Percentiles rank a stretch among this genome's conserved stretches.
phyloP scores from a whole-genome alignment of 441 rosid species.

The Cnidoscolus chayamansa region DNA sequence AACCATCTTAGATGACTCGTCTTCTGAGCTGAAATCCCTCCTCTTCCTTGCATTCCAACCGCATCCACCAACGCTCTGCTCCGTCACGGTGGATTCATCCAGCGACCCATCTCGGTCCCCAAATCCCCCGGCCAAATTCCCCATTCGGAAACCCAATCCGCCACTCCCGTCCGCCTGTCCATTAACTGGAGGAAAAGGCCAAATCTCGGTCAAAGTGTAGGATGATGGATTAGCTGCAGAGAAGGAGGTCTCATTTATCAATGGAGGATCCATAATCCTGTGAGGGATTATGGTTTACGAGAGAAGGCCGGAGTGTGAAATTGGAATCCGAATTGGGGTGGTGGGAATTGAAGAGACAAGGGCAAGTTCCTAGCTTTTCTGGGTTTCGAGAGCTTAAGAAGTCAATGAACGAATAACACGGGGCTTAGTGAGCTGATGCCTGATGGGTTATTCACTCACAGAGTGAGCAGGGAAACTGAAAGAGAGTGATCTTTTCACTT shows the following conservation, averaged over 20 bases:
- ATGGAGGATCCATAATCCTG: slow-evolving; percentile 67
- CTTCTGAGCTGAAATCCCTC: slow-evolving; percentile 68
- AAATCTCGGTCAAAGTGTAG: slow-evolving; percentile 71
- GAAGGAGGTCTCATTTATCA: slow-evolving; percentile 66
- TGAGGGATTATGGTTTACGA: too few species aligned
- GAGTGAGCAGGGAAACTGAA: background rate
- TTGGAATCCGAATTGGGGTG: too few species aligned
- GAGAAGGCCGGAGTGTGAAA: too few species aligned
- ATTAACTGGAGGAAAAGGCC: slow-evolving; percentile 46
- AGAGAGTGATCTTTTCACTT: slow-evolving; percentile 8
- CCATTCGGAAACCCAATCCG: slow-evolving; percentile 55
- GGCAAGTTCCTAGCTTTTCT: too few species aligned
- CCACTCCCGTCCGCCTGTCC: slow-evolving; percentile 31
- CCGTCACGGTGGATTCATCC: slow-evolving; percentile 81
- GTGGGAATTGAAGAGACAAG: too few species aligned
- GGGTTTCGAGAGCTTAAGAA: too few species aligned
- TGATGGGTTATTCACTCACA: too few species aligned
- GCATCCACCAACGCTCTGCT: slow-evolving; percentile 58
- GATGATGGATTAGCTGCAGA: slow-evolving; percentile 76
- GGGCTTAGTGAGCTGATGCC: too few species aligned
- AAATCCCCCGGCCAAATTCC: slow-evolving; percentile 39
- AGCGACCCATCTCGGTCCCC: slow-evolving; percentile 53
- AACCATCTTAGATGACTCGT: slow-evolving; percentile 68
- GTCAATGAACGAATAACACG: too few species aligned
- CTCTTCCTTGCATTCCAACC: slow-evolving; percentile 52